phyloP scores from a whole-genome alignment of 1,284 basidiomycete species.

The Cryptococcus sp. region DNA sequence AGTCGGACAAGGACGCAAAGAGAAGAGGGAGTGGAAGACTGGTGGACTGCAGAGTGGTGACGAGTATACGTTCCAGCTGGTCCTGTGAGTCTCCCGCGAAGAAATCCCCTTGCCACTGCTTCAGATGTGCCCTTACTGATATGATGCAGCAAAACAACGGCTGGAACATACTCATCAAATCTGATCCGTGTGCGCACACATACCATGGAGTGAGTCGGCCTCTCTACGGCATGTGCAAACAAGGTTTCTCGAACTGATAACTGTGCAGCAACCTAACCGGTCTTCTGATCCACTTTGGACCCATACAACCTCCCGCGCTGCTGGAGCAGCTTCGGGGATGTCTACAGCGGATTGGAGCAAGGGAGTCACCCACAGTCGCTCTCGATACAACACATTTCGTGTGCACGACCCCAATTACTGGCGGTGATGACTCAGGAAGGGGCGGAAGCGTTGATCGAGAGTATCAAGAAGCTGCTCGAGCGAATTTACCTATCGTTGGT shows the following conservation, averaged over 20 bases:
- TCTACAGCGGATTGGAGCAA: slow-evolving; percentile 76
- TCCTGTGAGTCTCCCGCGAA: slow-evolving; percentile 64
- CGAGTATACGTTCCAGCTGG: slow-evolving; percentile 87
- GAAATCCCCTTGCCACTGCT: neutral
- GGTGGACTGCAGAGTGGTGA: slow-evolving; percentile 84
- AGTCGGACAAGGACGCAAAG: slow-evolving; percentile 30
- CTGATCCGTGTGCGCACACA: slow-evolving; percentile 79
- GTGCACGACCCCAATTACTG: slow-evolving; percentile 74
- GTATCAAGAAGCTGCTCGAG: slow-evolving; percentile 84
- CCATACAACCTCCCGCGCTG: slow-evolving; percentile 71
- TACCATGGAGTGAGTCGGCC: slow-evolving; percentile 64
- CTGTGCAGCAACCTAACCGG: slow-evolving; percentile 75
- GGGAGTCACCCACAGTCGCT: slow-evolving; percentile 87
- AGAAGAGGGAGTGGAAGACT: slow-evolving; percentile 63
- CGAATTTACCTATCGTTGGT: slow-evolving; percentile 86
- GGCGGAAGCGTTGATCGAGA: slow-evolving; percentile 61
- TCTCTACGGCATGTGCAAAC: neutral
- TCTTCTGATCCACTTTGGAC: slow-evolving; percentile 87
- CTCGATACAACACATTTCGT: slow-evolving; percentile 97
- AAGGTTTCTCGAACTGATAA: neutral
- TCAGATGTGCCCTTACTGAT: slow-evolving; percentile 3
- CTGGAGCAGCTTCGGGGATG: slow-evolving; percentile 76
- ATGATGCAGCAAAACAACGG: slow-evolving; percentile 64
- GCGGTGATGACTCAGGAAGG: slow-evolving; percentile 58
- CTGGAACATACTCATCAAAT: slow-evolving; percentile 83